These are phyloP conservation scores for Wickerhamomyces queroliae DNA, from an alignment of 805 yeast species.

Conservation along the genomic window DNA sequence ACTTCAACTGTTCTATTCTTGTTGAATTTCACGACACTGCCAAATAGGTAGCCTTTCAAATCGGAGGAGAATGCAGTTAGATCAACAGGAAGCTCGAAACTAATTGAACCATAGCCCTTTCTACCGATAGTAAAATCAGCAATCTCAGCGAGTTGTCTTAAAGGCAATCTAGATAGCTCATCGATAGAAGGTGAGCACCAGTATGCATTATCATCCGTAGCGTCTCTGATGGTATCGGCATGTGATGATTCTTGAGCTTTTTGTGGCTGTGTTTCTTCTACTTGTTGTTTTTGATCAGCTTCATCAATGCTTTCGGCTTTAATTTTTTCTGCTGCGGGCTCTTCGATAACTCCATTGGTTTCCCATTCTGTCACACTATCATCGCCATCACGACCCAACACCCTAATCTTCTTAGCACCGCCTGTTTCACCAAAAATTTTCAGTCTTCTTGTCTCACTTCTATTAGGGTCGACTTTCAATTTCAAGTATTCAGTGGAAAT, in stretches of 20 bases:
- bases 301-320: not conserved
- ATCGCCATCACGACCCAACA: slow-evolving; percentile 18
- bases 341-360: slow-evolving; percentile 2
- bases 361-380: slow-evolving; percentile 14
- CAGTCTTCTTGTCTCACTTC: slow-evolving; percentile 37
- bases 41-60: slow-evolving; percentile 28
- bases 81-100: slow-evolving; percentile 66
- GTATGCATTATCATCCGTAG: slow-evolving; percentile 34
- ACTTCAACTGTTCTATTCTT: slow-evolving; percentile 49
- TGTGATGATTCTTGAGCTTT: no score
- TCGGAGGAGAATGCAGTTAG: slow-evolving; percentile 43
- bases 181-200: slow-evolving; percentile 69
- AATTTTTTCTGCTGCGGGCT: not conserved
- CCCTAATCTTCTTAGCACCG: slow-evolving; percentile 21
- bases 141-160: slow-evolving; percentile 45
- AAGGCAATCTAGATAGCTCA: slow-evolving; percentile 37
- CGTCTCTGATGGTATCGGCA: slow-evolving; percentile 1
- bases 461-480: slow-evolving; percentile 33
- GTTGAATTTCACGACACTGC: slow-evolving; percentile 40
- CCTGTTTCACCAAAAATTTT: slow-evolving; percentile 27
- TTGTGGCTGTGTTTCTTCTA: slow-evolving; percentile 1
- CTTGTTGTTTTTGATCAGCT: slow-evolving; percentile 1
- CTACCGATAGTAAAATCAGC: slow-evolving; percentile 67
- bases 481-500: slow-evolving; percentile 20
- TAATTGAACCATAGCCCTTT: slow-evolving; percentile 59